A percentile compares a stretch with the other conserved stretches of the same genome.
These are phyloP conservation scores for Dothidotthia symphoricarpi DNA, from an alignment of 2,329 filamentous ascomycete species.

Conservation along the genomic window DNA sequence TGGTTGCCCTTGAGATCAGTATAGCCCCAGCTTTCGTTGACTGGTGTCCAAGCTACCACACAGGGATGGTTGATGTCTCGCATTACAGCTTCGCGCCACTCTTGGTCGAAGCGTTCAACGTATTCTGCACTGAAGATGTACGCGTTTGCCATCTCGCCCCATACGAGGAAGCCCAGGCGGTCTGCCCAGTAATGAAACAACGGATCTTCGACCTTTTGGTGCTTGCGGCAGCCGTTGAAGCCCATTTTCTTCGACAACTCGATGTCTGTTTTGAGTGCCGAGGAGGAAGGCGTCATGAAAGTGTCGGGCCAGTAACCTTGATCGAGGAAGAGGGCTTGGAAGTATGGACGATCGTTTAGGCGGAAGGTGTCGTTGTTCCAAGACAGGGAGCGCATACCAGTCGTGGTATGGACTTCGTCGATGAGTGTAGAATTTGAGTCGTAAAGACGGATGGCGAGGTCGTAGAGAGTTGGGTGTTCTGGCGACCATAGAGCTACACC, in stretches of 20 bases:
- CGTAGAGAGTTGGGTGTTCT: conserved; percentile 58
- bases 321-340: conserved; percentile 60
- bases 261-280: conserved; percentile 40
- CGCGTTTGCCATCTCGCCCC: conserved; percentile 65
- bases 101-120: conserved; percentile 59
- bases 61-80: conserved; percentile 66
- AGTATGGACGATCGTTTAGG: conserved; percentile 59
- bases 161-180: conserved; percentile 60
- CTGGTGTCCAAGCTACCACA: conserved; percentile 65
- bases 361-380: conserved; percentile 63
- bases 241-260: conserved; percentile 48
- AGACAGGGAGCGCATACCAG: conserved; percentile 60
- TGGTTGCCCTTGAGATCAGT: conserved; percentile 55
- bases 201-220: conserved; percentile 64
- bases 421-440: conserved; percentile 44
- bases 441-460: conserved; percentile 54
- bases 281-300: conserved; percentile 55
- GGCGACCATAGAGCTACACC: conserved; percentile 63
- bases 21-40: conserved; percentile 66
- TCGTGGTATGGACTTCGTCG: conserved; percentile 60
- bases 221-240: conserved; percentile 64
- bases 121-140: conserved; percentile 62
- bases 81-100: conserved; percentile 63
- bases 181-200: conserved; percentile 62
- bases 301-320: conserved; percentile 65